Evolutionary conservation across 805 yeast genomes (phyloP), one percentile per base, ranked within the genome.

Genomic region (Saccharomyces paradoxus): DNA sequence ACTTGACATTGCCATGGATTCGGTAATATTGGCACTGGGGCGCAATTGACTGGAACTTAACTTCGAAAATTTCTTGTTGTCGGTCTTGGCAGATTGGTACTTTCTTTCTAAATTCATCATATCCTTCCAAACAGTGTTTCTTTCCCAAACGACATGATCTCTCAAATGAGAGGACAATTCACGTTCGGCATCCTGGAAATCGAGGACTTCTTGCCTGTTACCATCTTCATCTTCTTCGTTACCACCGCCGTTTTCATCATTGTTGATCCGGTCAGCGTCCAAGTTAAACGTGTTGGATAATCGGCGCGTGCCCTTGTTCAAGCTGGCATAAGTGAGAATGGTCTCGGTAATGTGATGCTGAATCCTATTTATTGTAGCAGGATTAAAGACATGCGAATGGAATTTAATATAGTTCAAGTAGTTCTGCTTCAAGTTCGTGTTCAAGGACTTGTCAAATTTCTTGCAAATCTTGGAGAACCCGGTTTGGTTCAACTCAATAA

Each of bases 71-170:
- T 37, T 37, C 12, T 37, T 60, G 69, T 62, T 68, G 32, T 70
- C 72, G 28, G 78, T 69, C 50, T 71, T 73, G 58, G 91, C 90
- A 22, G 89, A 89, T 63, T 90, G 92, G 0, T 91, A 76, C 63
- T 87, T 87, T 61, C 96, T 80, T 68, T 91, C 97, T 62, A 91
- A 71, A 24, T 94, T 92, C 67, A 92, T 86, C 86, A 92, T 84
- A 70, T 92, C 97, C 67, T 94, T 84, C 99, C 99, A 92, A 29
- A 92, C 97, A 0, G 97, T 92, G 68, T 90, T 90, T 69, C 99
- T 80, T 72, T 92, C 98, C 95, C 97, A 92, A 21, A 91, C 96
- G 37, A 92, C 87, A 69, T 92, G 96, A 63, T 92, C 99, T 59
- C 97, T 78, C 59, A 92, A 72, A 72, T 81, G 79, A 56, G 80